Evolutionary conservation across 148 eudicot species (phyloP).

Genomic region (Limonium bicolor): DNA sequence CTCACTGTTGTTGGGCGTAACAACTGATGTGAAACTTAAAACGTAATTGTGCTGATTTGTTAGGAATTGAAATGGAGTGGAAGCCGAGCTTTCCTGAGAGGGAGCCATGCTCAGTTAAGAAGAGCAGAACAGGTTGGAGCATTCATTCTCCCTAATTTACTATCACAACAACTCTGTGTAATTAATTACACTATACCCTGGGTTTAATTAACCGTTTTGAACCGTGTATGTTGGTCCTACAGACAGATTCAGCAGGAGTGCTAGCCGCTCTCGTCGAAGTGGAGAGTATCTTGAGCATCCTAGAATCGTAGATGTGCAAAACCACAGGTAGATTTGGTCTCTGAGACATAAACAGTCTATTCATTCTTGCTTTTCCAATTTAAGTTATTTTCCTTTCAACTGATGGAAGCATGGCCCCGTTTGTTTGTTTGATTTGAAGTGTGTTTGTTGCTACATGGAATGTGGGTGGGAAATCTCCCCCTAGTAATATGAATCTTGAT

Average conservation of each 20-base stretch:
- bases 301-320: conserved; percentile 79
- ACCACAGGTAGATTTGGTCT: conserved; percentile 52
- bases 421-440: conserved; percentile 20
- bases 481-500: conserved; percentile 68
- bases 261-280: conserved; percentile 32
- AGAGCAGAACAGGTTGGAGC: conserved; percentile 68
- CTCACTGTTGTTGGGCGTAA: too few relatives aligned
- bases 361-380: neutral
- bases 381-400: neutral
- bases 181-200: neutral
- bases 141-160: neutral
- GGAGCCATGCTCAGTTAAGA: conserved; percentile 61
- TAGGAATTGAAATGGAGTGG: conserved; percentile 70
- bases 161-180: neutral
- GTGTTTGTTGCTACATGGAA: conserved; percentile 96
- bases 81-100: conserved; percentile 78
- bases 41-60: conserved; percentile 6
- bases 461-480: conserved; percentile 86
- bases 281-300: conserved; percentile 85
- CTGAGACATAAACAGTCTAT: neutral
- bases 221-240: conserved; percentile 7
- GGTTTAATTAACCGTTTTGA: neutral
- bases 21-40: too few relatives aligned
- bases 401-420: neutral
- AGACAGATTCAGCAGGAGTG: conserved; percentile 50